Evolutionary conservation across 2,329 filamentous ascomycete genomes (phyloP).

Genomic region (Neophaeococcomyces aloes): DNA sequence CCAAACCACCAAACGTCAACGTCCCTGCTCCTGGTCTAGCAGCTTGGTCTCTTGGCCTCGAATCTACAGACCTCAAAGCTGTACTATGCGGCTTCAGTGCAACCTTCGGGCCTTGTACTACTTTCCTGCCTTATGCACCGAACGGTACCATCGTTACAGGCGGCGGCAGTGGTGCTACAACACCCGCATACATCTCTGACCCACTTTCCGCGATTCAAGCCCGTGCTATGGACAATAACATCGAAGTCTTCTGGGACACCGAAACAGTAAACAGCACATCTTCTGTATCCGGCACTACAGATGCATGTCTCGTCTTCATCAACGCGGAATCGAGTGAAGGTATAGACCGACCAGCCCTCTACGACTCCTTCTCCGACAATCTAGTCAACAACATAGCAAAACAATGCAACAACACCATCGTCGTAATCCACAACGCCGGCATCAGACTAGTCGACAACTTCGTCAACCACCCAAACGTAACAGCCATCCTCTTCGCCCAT

Average conservation of each 20-base stretch:
- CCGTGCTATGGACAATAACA: conserved; percentile 19
- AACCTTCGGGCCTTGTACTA: conserved; percentile 17
- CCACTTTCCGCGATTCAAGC: conserved; percentile 25
- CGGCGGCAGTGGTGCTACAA: conserved; percentile 25
- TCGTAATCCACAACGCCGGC: conserved; percentile 56
- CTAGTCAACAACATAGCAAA: conserved; percentile 38
- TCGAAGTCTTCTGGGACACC: conserved; percentile 25
- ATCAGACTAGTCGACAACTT: conserved; percentile 28
- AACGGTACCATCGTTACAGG: conserved; percentile 26
- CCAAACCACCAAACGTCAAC: conserved; percentile 24
- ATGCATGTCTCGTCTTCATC: conserved; percentile 48
- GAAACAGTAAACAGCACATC: conserved; percentile 10
- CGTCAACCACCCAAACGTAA: conserved; percentile 49
- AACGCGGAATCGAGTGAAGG: conserved; percentile 44
- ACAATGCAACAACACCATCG: conserved; percentile 42
- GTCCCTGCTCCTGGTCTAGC: conserved; percentile 1
- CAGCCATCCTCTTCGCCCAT: conserved; percentile 73
- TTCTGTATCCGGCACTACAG: conserved; percentile 27
- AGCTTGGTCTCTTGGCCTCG: background rate
- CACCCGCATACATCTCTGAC: conserved; percentile 24
- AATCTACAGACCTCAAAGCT: background rate
- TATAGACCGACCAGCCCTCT: conserved; percentile 31
- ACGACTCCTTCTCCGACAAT: conserved; percentile 32
- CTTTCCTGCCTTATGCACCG: conserved; percentile 29
- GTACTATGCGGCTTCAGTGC: conserved; percentile 7